These are phyloP conservation scores for Gastrolobium villosum DNA, from an alignment of 306 rosid genomes.

Conservation along the genomic window DNA sequence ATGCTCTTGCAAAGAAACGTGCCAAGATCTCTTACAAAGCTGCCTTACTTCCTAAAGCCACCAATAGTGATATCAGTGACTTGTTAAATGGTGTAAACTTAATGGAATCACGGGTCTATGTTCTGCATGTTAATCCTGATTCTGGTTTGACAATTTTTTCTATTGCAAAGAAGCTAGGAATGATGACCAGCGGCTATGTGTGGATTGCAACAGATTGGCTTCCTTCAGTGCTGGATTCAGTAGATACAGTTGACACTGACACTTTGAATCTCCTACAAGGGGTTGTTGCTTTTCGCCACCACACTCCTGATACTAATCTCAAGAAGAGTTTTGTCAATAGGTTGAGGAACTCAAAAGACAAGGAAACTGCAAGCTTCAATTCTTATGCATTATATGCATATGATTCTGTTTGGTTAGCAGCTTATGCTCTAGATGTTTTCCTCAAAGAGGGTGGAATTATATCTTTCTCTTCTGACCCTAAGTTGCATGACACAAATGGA, in stretches of 20 bases:
- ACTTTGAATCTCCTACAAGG: constrained; percentile 78
- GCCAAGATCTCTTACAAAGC: constrained; percentile 85
- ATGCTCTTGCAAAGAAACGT: constrained; percentile 79
- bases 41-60: constrained; percentile 71
- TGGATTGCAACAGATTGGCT: constrained; percentile 99
- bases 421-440: constrained; percentile 76
- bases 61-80: constrained; percentile 54
- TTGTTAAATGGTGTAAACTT: constrained; percentile 77
- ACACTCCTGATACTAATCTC: constrained; percentile 71
- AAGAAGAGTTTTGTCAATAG: constrained; percentile 64
- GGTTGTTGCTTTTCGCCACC: constrained; percentile 84
- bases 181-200: constrained; percentile 77
- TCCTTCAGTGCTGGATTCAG: constrained; percentile 82
- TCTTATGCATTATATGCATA: constrained; percentile 93
- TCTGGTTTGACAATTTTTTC: constrained; percentile 72
- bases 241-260: constrained; percentile 51
- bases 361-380: constrained; percentile 64
- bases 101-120: constrained; percentile 93
- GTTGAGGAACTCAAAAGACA: constrained; percentile 54
- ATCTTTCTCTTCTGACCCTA: constrained; percentile 82
- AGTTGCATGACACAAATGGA: constrained; percentile 58
- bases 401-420: constrained; percentile 88
- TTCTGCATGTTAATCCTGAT: constrained; percentile 95
- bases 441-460: constrained; percentile 71
- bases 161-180: constrained; percentile 74